Evolutionary conservation across 352 stramenopile species (phyloP).

Genomic region (Phytophthora fragariae): DNA sequence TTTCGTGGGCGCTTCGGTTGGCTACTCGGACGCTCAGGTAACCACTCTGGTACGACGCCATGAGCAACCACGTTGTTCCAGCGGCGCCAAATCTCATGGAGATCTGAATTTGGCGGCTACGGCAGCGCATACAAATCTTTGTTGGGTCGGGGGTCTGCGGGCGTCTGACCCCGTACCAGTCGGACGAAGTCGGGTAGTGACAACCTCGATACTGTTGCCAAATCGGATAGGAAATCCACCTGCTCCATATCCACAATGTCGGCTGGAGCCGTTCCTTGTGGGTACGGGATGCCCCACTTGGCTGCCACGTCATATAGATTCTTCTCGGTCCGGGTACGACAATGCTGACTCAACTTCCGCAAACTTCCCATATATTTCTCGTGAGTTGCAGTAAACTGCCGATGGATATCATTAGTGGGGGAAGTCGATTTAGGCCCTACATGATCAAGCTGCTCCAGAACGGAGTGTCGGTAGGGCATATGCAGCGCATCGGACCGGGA

Average conservation of each 20-base stretch:
- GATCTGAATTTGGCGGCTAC: neutral
- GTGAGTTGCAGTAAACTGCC: neutral
- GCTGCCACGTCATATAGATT: neutral
- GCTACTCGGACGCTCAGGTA: neutral
- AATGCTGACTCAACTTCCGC: neutral
- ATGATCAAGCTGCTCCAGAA: too few relatives aligned
- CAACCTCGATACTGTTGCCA: neutral
- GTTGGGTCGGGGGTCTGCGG: conserved; percentile 2
- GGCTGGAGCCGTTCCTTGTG: neutral
- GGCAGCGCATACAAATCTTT: conserved; percentile 16
- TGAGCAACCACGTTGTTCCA: conserved; percentile 7
- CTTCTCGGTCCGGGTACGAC: neutral
- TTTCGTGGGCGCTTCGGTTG: neutral
- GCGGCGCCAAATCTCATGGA: conserved; percentile 1
- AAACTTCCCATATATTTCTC: neutral
- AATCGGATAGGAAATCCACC: neutral
- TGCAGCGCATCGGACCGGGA: too few relatives aligned
- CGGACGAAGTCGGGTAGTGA: conserved; percentile 1
- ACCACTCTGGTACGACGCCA: conserved; percentile 11
- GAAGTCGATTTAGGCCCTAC: too few relatives aligned
- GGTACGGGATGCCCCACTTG: neutral
- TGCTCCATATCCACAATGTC: neutral
- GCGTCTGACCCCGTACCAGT: conserved; percentile 1
- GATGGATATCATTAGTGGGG: neutral
- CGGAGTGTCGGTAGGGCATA: too few relatives aligned